Percentiles rank a stretch among this genome's conserved stretches.
These are phyloP conservation scores for Globisporangium ultimum DNA, from an alignment of 352 stramenopile genomes.

Conservation along the genomic window DNA sequence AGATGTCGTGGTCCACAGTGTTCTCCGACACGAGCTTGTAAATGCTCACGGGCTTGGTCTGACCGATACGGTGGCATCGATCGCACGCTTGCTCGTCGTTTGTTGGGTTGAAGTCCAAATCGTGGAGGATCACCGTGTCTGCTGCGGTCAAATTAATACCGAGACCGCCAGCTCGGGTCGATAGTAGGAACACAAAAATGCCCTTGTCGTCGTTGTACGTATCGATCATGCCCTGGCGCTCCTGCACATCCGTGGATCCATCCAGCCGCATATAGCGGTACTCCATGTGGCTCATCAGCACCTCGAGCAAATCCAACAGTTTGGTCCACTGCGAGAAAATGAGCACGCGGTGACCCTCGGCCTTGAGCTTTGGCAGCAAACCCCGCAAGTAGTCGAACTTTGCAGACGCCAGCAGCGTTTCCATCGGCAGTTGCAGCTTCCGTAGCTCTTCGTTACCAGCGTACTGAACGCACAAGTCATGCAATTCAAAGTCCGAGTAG, in stretches of 20 bases:
- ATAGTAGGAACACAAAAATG: constrained; percentile 97
- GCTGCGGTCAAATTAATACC: constrained; percentile 97
- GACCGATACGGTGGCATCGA: constrained; percentile 88
- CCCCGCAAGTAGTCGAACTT: constrained; percentile 92
- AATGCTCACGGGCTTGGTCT: constrained; percentile 87
- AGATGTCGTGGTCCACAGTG: constrained; percentile 92
- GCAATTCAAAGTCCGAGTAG: constrained; percentile 96
- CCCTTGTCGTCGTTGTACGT: constrained; percentile 86
- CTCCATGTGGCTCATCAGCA: constrained; percentile 74
- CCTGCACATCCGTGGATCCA: constrained; percentile 68
- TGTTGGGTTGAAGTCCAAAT: constrained; percentile 87
- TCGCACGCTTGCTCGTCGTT: constrained; percentile 87
- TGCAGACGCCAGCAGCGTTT: constrained; percentile 89
- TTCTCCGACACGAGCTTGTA: constrained; percentile 91
- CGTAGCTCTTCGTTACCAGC: constrained; percentile 71
- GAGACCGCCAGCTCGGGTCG: constrained; percentile 95
- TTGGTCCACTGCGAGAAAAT: constrained; percentile 98
- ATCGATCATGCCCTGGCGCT: constrained; percentile 81
- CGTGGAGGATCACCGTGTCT: constrained; percentile 87
- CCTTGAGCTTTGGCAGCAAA: constrained; percentile 85
- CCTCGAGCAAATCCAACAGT: constrained; percentile 92
- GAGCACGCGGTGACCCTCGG: constrained; percentile 91
- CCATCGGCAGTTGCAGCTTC: constrained; percentile 80
- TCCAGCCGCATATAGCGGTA: constrained; percentile 80
- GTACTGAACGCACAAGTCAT: constrained; percentile 92